phyloP scores from a whole-genome alignment of 2,329 filamentous ascomycete genomes.

The Keithomyces neogunnii region DNA sequence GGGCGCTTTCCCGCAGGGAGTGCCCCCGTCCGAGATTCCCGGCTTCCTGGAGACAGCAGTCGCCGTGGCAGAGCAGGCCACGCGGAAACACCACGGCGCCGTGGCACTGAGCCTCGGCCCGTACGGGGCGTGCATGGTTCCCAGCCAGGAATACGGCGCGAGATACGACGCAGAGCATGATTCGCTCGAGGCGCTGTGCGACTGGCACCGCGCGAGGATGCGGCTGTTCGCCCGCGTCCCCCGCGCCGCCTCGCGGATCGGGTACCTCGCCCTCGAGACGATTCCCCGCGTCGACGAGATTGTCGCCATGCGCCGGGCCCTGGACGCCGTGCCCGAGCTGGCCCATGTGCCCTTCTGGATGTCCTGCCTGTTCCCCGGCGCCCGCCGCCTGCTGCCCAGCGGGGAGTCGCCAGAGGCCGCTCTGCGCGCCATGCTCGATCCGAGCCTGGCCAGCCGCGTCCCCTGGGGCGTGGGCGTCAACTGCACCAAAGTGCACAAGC shows the following conservation, averaged over 20 bases:
- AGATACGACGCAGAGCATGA: constrained; percentile 44
- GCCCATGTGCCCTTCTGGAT: constrained; percentile 47
- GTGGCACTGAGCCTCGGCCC: constrained; percentile 56
- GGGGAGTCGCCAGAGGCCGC: constrained; percentile 33
- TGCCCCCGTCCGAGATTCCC: constrained; percentile 29
- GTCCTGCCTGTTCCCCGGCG: constrained; percentile 51
- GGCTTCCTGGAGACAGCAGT: constrained; percentile 35
- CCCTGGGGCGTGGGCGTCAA: constrained; percentile 62
- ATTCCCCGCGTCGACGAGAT: constrained; percentile 56
- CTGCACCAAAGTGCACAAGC: constrained; percentile 58
- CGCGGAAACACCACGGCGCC: constrained; percentile 14
- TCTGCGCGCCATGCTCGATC: constrained; percentile 29
- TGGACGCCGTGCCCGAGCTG: constrained; percentile 19
- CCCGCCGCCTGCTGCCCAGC: constrained; percentile 46
- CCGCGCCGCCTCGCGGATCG: constrained; percentile 30
- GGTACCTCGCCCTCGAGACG: constrained; percentile 57
- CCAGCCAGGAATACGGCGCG: constrained; percentile 57
- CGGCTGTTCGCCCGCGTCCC: constrained; percentile 36
- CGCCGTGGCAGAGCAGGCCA: constrained; percentile 30
- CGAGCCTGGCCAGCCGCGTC: constrained; percentile 11
- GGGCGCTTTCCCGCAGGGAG: constrained; percentile 31
- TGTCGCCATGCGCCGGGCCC: constrained; percentile 41
- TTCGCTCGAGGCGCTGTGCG: constrained; percentile 32
- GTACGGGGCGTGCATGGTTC: constrained; percentile 59
- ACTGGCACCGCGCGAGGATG: constrained; percentile 51